Base-by-base conservation (phyloP, 139 green algal species). In the Closterium sp. region DNA sequence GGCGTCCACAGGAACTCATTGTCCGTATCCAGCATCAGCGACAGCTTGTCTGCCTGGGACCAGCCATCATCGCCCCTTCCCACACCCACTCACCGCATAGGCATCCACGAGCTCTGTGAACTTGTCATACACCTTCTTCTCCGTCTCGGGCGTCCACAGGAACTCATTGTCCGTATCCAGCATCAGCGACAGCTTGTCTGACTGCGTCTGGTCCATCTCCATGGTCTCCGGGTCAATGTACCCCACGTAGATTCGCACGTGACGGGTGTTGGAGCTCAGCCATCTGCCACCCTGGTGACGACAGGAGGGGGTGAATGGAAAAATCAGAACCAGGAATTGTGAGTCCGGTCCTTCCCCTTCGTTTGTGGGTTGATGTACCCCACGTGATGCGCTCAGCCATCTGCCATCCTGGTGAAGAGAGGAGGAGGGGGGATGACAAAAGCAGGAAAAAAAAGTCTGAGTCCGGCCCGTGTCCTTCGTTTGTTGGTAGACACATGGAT, bases 91-190 rank as follows among this genome's bases (percentile, higher is more conserved):
- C 85, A 94, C 92, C 89, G 70, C 85, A 38, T 95, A 96, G 38
- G 90, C 50, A 22, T 93, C 89, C 84, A 95, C 93, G 28, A 95
- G 91, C 90, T 95, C 94, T 19, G 95, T 91, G 29, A 95, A 95
- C 31, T 92, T 62, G 89, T 94, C 90, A 29, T 93, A 95, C 88
- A 95, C 94, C 22, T 95, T 96, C 42, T 94, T 84, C 70, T 89
- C 22, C 34, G 34, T 70, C 70, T 95, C 94, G 0, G 91, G 90
- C 27, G 89, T 31, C 94, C 94, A 95, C 19, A 90, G 29, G 42
- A 95, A 95, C 90, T 95, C 94, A 79, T 95, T 95, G 88, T 95
- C 94, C 13, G 94, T 91, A 10, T 95, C 94, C 21, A 95, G 38
- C 32, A 96, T n/a, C 17, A 95, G 22, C 19, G 85, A 94, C 42